Evolutionary conservation across 1,284 basidiomycete genomes (phyloP), one percentile per base, ranked within the genome.

Genomic region (Kalmanozyma brasiliensis): DNA sequence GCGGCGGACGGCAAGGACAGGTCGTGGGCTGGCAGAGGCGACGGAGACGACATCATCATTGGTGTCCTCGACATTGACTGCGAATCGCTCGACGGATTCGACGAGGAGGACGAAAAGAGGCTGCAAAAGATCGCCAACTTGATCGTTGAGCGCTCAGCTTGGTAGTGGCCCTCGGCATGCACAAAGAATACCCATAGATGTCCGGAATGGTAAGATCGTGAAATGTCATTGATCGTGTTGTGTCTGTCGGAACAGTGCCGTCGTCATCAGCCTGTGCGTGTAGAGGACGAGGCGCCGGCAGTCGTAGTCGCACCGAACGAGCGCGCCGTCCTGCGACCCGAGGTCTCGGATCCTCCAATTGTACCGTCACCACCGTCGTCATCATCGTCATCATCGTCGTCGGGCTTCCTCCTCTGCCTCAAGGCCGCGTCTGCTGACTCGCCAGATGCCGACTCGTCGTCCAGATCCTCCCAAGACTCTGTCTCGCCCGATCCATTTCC

Each of bases 1-100:
- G 8, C 8, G 13, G 11, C 16, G 4, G 20, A 55, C 11, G 32
- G 33, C 1, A 33, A 58, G 5, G 66, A 67, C 33, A 57, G 20
- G 32, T 52, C 62, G 0, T 81, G 80, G 79, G 48, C 52, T 3
- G 79, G 78, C 2, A 71, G 79, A 34, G 79, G 76, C 5, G 52
- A 51, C 13, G 66, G 44, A 1, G 73, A 80, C 2, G 56, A 79
- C 2, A 44, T 82, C n/a, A 77, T 77, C 30, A 62, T 84, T 3
- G 83, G 83, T 2, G 82, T 84, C 16, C 66, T 84, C 9, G 83
- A 84, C 37, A 78, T 84, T 35, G 83, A 84, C 58, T 84, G 83
- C 59, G 80, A 82, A 38, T 70, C 61, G 5, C 40, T 75, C 8
- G 59, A 73, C 3, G 83, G 79, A 17, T 84, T 83, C 52, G 80